Percentiles rank a stretch among this genome's conserved stretches.
These are phyloP conservation scores for Blastobotrys americana DNA, from an alignment of 805 yeast genomes.

Conservation along the genomic window DNA sequence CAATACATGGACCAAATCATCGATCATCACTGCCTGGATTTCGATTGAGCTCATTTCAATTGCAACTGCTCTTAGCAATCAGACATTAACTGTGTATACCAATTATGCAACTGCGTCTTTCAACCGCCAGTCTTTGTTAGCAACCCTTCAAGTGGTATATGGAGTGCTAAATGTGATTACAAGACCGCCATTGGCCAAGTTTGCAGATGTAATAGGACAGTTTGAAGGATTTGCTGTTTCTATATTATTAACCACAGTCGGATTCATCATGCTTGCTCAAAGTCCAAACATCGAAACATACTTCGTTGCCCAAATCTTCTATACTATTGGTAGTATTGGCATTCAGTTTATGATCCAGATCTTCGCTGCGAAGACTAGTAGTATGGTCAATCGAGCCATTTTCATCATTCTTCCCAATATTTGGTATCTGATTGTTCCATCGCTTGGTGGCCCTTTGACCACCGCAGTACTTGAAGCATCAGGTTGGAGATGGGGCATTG, in stretches of 20 bases:
- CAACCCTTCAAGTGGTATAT: conserved; percentile 36
- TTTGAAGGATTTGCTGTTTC: conserved; percentile 33
- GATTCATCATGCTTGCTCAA: conserved; percentile 34
- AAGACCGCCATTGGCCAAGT: conserved; percentile 36
- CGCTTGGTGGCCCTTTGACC: conserved; percentile 33
- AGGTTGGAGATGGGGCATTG: conserved; percentile 51
- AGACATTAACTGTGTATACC: conserved; percentile 10
- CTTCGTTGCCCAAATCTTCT: conserved; percentile 34
- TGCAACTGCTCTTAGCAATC: conserved; percentile 8
- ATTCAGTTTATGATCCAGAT: conserved; percentile 33
- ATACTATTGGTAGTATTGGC: conserved; percentile 35
- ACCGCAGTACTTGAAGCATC: conserved; percentile 24
- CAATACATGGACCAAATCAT: conserved; percentile 1
- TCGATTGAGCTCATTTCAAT: conserved; percentile 9
- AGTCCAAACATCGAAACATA: conserved; percentile 33
- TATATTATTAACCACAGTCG: conserved; percentile 22
- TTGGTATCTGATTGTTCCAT: conserved; percentile 35
- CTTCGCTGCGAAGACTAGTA: conserved; percentile 33
- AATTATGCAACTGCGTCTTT: conserved; percentile 39
- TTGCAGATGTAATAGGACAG: conserved; percentile 37
- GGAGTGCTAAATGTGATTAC: conserved; percentile 35
- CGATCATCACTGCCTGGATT: conserved; percentile 10
- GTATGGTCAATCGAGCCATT: conserved; percentile 35
- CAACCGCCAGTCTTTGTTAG: conserved; percentile 35
- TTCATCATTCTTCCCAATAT: conserved; percentile 32